A percentile compares a stretch with the other conserved stretches of the same genome.
phyloP scores from a whole-genome alignment of 192 early-diverging fungal species.

The Coemansia guatemalensis region DNA sequence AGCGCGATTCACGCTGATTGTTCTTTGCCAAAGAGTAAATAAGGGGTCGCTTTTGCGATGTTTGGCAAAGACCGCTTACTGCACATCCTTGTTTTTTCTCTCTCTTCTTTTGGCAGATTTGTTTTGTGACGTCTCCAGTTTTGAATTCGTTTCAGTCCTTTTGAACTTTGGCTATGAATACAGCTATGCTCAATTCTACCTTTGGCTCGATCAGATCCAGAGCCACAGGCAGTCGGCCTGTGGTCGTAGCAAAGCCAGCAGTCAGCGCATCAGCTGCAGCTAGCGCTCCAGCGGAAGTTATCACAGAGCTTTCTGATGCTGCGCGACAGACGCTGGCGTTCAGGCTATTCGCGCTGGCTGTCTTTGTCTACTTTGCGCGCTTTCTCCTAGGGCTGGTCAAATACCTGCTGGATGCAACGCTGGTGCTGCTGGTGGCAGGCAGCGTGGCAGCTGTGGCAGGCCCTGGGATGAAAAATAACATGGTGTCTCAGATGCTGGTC shows the following conservation, averaged over 20 bases:
- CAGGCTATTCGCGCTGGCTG: conserved; percentile 27
- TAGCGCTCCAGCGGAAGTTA: not conserved
- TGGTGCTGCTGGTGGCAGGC: conserved; percentile 23
- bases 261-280: not conserved
- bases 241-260: not conserved
- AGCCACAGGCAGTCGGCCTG: not conserved
- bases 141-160: not conserved
- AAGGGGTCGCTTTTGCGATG: not conserved
- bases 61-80: not conserved
- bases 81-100: not conserved
- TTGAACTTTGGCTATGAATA: not conserved
- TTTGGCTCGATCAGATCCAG: not conserved
- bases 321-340: conserved; percentile 27
- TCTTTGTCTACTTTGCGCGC: conserved; percentile 12
- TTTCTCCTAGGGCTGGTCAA: conserved; percentile 33
- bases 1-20: not conserved
- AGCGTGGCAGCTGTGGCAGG: conserved; percentile 24
- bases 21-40: not conserved
- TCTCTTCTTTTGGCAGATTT: not conserved
- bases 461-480: conserved; percentile 32
- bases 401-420: conserved; percentile 31
- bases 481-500: conserved; percentile 25
- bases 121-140: not conserved
- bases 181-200: not conserved
- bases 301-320: conserved; percentile 5